Conservation (phyloP, 129 eudicot genomes). For the Helianthus annuus region HanXRQr2.0-SUNRISE NC_035449.2:14694017-14694516, state of each 20-base stretch:
- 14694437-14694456: too few species aligned
- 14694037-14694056: too few species aligned
- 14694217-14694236: conserved; percentile 75
- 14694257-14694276: conserved; percentile 80
- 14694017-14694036: too few species aligned
- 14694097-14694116: conserved; percentile 70
- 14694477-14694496: too few species aligned
- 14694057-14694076: too few species aligned
- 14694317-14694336: conserved; percentile 85
- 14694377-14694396: conserved; percentile 69
- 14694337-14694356: conserved; percentile 76
- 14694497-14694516: too few species aligned
- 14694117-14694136: conserved; percentile 86
- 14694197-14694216: conserved; percentile 63
- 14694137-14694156: conserved; percentile 63
- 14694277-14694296: conserved; percentile 70
- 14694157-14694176: conserved; percentile 62
- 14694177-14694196: conserved; percentile 50
- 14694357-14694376: conserved; percentile 92
- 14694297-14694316: conserved; percentile 79
- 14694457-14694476: too few species aligned
- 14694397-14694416: conserved; percentile 76
- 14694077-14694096: conserved; percentile 50
- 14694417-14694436: too few species aligned
- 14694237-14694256: conserved; percentile 93